Evolutionary conservation across 2,329 filamentous ascomycete genomes (phyloP).

Genomic region (Alternaria sp.): DNA sequence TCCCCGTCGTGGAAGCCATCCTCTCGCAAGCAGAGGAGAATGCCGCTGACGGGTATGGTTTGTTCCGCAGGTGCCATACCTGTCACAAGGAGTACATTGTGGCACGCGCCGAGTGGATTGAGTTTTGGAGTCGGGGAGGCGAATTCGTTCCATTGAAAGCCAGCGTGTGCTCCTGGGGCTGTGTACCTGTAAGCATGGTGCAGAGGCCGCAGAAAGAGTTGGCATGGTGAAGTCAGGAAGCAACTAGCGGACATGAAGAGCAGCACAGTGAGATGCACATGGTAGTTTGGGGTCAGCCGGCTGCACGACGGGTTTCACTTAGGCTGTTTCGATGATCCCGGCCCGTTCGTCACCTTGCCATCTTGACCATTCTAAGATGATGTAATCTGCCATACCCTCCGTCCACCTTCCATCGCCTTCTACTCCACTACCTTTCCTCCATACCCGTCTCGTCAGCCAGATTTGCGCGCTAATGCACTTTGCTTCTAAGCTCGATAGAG

Average conservation of each 20-base stretch:
- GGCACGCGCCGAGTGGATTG: constrained; percentile 42
- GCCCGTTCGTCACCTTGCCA: no score
- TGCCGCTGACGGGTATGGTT: constrained; percentile 20
- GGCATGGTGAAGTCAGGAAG: constrained; percentile 8
- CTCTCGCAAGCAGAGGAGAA: constrained; percentile 26
- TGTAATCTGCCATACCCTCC: no score
- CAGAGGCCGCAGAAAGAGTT: constrained; percentile 19
- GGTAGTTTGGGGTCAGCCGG: neutral
- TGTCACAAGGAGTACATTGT: constrained; percentile 42
- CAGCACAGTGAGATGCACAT: neutral
- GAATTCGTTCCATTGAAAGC: constrained; percentile 33
- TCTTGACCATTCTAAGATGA: no score
- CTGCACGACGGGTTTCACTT: neutral
- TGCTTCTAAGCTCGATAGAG: neutral
- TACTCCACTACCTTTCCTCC: no score
- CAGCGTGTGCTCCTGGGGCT: constrained; percentile 44
- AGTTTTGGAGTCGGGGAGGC: constrained; percentile 34
- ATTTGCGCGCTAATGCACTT: neutral
- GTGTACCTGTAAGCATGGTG: constrained; percentile 34
- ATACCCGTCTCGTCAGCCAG: no score
- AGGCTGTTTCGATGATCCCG: no score
- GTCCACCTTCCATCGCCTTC: no score
- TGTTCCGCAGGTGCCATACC: constrained; percentile 35
- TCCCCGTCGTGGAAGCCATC: constrained; percentile 17
- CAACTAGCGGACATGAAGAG: neutral